Base-by-base conservation (phyloP, 2,329 filamentous ascomycete genomes). In the Hypoxylon sp. region DNA sequence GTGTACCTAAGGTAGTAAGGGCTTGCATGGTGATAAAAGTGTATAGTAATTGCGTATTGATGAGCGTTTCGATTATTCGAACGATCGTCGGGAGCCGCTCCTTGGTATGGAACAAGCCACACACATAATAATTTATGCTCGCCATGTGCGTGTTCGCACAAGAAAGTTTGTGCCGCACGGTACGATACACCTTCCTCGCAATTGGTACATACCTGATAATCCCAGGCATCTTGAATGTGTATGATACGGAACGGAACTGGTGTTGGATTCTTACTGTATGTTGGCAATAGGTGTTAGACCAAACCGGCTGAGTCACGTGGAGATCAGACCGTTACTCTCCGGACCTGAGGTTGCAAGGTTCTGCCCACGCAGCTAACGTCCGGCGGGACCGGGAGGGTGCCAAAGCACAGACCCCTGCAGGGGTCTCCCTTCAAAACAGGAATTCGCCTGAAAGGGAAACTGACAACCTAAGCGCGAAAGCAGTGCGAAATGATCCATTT, bases 1-100 rank as follows among this genome's bases (percentile, higher is more conserved):
- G 74, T 75, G 75, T 75, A 74, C n/a, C n/a, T n/a, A n/a, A n/a
- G 63, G 71, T 72, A 72, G 59, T 29, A 64, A 55, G 71, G 68
- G 67, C 62, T 60, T 70, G 72, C 69, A 73, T 73, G 62, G 60
- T 44, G 72, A 62, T 69, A 71, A 71, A 65, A 71, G 71, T 75
- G 74, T 76, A 75, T 70, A 74, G 54, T 74, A 75, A 67, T 68
- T 68, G 48, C 57, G 56, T 57, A 57, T 61, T 46, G 52, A 24
- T 51, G 57, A 58, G 52, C 31, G 46, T 44, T 48, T 70, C 47
- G 62, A 57, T 52, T 47, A 57, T 50, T 59, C 59, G 35, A 37
- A 50, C 17, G 39, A 62, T 52, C 48, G 27, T 52, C 47, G 37
- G 37, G 51, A 50, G 13, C 44, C 19, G 54, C 62, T 48, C 52